These are phyloP conservation scores for Antitrichia curtipendula DNA, from an alignment of 225 moss, liverwort and hornwort genomes.

Conservation along the genomic window DNA sequence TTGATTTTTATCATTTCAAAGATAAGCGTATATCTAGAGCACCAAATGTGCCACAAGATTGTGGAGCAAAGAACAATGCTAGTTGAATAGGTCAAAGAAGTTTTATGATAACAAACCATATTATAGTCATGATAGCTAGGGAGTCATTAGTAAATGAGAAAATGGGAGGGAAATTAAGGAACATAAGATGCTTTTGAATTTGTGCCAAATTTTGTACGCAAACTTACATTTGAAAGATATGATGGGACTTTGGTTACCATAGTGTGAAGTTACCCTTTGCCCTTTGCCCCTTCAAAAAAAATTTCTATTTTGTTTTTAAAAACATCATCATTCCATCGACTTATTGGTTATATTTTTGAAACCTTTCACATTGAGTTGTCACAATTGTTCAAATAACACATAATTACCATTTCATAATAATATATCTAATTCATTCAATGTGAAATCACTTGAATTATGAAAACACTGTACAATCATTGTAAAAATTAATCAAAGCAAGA, in stretches of 20 bases:
- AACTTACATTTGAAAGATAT: neutral
- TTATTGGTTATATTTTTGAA: neutral
- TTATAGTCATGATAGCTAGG: neutral
- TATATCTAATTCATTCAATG: neutral
- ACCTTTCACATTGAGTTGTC: neutral
- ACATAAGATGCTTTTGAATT: neutral
- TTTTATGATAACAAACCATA: rapidly evolving
- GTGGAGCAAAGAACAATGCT: rapidly evolving
- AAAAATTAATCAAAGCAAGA: neutral
- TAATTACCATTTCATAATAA: neutral
- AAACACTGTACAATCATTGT: neutral
- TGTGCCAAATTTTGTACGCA: neutral
- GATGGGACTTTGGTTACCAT: neutral
- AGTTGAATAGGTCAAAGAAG: rapidly evolving
- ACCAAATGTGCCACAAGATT: neutral
- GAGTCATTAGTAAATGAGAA: rapidly evolving
- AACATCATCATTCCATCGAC: rapidly evolving
- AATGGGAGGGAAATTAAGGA: neutral
- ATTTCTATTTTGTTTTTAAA: neutral
- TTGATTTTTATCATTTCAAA: neutral
- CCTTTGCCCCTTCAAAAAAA: neutral
- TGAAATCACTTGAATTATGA: too few species aligned
- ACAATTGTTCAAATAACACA: neutral
- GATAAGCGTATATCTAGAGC: neutral
- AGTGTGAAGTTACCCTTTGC: neutral